Conservation (phyloP, 148 eudicot species). For the Simmondsia chinensis region DNA sequence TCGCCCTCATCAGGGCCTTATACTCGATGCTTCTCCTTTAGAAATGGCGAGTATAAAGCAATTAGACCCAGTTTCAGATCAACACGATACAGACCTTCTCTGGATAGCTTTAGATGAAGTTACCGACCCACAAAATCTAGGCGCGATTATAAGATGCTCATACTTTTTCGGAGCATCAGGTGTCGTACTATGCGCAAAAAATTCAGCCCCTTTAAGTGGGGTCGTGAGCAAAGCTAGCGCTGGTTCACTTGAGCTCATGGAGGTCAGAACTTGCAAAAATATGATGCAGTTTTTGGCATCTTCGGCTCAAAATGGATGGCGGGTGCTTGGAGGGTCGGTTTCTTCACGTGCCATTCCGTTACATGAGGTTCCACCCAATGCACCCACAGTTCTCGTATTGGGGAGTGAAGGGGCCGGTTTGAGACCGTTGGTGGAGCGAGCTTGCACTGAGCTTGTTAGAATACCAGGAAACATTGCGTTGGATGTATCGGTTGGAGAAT, state of each 20-base stretch:
- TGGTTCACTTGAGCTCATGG: conserved; percentile 86
- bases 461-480: conserved; percentile 68
- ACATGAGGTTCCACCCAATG: conserved; percentile 46
- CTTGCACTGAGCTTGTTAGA: conserved; percentile 63
- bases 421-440: conserved; percentile 93
- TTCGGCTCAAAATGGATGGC: conserved; percentile 87
- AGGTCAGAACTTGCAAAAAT: conserved; percentile 82
- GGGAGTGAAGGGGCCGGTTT: conserved; percentile 99
- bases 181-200: conserved; percentile 85
- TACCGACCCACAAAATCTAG: conserved; percentile 93
- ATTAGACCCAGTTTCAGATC: conserved; percentile 44
- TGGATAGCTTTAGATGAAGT: conserved; percentile 99
- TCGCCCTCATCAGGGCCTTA: conserved; percentile 94
- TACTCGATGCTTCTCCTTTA: conserved; percentile 88
- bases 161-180: conserved; percentile 95
- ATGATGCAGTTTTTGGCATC: conserved; percentile 93
- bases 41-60: conserved; percentile 77
- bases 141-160: conserved; percentile 84
- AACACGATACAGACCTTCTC: conserved; percentile 43
- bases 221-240: conserved; percentile 99
- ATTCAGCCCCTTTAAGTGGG: conserved; percentile 95
- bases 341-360: conserved; percentile 66
- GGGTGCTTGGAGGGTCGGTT: conserved; percentile 87
- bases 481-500: conserved; percentile 26
- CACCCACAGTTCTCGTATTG: conserved; percentile 85